Conservation (phyloP, 1,284 basidiomycete genomes). For the Ceratobasidium sp. region DNA sequence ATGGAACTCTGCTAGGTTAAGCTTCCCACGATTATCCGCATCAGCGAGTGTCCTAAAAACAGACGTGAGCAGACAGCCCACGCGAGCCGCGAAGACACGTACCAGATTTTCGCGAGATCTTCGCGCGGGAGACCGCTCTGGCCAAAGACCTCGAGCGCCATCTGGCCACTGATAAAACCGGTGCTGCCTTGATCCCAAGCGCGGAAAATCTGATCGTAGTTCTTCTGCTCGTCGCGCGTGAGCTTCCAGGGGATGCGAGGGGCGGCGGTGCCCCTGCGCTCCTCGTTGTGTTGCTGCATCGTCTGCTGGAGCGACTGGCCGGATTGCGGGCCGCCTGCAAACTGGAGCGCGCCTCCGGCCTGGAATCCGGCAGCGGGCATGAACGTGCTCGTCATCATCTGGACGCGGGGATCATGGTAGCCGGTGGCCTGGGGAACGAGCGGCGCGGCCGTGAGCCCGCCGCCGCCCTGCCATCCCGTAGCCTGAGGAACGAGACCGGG, state of each 20-base stretch:
- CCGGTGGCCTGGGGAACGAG: slow-evolving; percentile 83
- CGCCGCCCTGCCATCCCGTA: slow-evolving; percentile 65
- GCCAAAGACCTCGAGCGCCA: slow-evolving; percentile 93
- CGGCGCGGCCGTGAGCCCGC: slow-evolving; percentile 55
- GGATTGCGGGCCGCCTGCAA: slow-evolving; percentile 64
- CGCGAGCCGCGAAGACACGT: slow-evolving; percentile 52
- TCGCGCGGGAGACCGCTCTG: slow-evolving; percentile 91
- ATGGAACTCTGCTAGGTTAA: slow-evolving; percentile 97
- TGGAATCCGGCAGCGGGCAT: slow-evolving; percentile 78
- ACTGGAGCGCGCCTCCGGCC: slow-evolving; percentile 71
- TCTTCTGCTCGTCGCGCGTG: slow-evolving; percentile 92
- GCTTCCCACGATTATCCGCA: slow-evolving; percentile 88
- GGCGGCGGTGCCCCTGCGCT: slow-evolving; percentile 72
- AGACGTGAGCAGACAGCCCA: slow-evolving; percentile 36
- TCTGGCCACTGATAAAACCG: slow-evolving; percentile 89
- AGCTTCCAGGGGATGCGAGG: slow-evolving; percentile 91
- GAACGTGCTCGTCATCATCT: slow-evolving; percentile 87
- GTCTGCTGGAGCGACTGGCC: slow-evolving; percentile 74
- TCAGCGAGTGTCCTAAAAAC: slow-evolving; percentile 84
- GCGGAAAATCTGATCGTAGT: slow-evolving; percentile 96
- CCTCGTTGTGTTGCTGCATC: slow-evolving; percentile 82
- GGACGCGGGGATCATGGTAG: slow-evolving; percentile 82
- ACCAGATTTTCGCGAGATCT: slow-evolving; percentile 96
- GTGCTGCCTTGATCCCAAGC: slow-evolving; percentile 90
- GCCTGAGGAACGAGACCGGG: slow-evolving; percentile 62